Conservation (phyloP, 208 protist species). For the Leishmania braziliensis region DNA sequence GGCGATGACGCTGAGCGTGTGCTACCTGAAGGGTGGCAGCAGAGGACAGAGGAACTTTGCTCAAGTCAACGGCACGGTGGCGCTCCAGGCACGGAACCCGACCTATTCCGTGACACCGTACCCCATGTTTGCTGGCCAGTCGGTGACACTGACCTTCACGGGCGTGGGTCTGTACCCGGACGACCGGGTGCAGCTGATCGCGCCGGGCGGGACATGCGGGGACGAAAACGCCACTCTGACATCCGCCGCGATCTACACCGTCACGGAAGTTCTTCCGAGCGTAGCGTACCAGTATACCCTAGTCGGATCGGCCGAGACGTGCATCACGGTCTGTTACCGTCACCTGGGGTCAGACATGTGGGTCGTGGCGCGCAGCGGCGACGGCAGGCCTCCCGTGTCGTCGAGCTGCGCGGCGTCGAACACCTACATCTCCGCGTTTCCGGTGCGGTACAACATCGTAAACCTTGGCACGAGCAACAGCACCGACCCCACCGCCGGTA, state of each 20-base stretch:
- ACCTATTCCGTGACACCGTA: slow-evolving; percentile 59
- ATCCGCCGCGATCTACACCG: slow-evolving; percentile 39
- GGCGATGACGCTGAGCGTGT: slow-evolving; percentile 57
- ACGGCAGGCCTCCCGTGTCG: slow-evolving; percentile 15
- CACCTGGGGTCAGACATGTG: slow-evolving; percentile 41
- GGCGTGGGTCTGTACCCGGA: slow-evolving; percentile 49
- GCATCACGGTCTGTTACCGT: slow-evolving; percentile 78
- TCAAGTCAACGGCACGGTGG: slow-evolving; percentile 47
- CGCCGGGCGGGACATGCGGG: slow-evolving; percentile 34
- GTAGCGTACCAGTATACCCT: slow-evolving; percentile 61
- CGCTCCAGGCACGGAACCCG: slow-evolving; percentile 70
- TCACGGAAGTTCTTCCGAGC: slow-evolving; percentile 42
- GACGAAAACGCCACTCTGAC: slow-evolving; percentile 9
- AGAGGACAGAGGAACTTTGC: slow-evolving; percentile 56
- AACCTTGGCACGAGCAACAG: slow-evolving; percentile 11
- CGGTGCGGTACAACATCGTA: slow-evolving; percentile 54
- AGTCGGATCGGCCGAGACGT: slow-evolving; percentile 60
- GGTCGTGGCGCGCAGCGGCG: slow-evolving; percentile 41
- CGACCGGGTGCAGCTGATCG: slow-evolving; percentile 66
- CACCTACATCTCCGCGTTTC: slow-evolving; percentile 71
- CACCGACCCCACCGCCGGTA: slow-evolving; percentile 3
- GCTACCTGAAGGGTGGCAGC: slow-evolving; percentile 61
- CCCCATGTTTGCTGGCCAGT: slow-evolving; percentile 73
- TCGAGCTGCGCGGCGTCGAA: slow-evolving; percentile 44
- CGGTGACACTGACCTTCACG: slow-evolving; percentile 49